A percentile compares a stretch with the other conserved stretches of the same genome.
phyloP scores from a whole-genome alignment of 805 yeast genomes.

The Yarrowia osloensis region DNA sequence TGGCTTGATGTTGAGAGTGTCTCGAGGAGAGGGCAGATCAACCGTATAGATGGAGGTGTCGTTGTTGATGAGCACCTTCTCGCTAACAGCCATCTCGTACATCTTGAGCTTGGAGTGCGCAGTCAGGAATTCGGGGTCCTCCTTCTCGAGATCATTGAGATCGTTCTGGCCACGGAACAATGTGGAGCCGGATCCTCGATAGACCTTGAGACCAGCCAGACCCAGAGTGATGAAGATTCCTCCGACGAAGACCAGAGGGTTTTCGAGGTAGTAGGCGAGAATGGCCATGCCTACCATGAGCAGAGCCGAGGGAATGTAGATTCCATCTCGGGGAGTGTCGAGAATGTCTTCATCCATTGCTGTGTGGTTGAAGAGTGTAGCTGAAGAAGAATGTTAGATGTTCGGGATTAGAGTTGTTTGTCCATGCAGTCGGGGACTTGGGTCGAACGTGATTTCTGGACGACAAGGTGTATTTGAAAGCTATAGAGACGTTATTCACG shows the following conservation, averaged over 20 bases:
- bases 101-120: constrained; percentile 13
- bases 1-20: neutral
- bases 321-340: constrained; percentile 18
- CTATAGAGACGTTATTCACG: neutral
- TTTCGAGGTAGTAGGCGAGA: constrained; percentile 9
- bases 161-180: constrained; percentile 25
- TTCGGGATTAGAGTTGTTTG: neutral
- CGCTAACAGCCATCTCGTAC: constrained; percentile 16
- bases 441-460: neutral
- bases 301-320: constrained; percentile 30
- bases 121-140: neutral
- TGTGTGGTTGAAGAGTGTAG: neutral
- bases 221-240: constrained; percentile 20
- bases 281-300: constrained; percentile 22
- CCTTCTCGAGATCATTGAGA: constrained; percentile 25
- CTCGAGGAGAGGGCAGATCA: constrained; percentile 4
- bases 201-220: constrained; percentile 24
- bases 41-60: constrained; percentile 28
- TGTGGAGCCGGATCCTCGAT: constrained; percentile 11
- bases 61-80: constrained; percentile 8
- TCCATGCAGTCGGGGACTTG: neutral
- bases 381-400: neutral
- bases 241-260: constrained; percentile 19
- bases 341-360: constrained; percentile 24
- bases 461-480: neutral